Evolutionary conservation across 495 filamentous ascomycete species (phyloP), one percentile per base, ranked within the genome.

Genomic region (Umbilicaria muhlenbergii): DNA sequence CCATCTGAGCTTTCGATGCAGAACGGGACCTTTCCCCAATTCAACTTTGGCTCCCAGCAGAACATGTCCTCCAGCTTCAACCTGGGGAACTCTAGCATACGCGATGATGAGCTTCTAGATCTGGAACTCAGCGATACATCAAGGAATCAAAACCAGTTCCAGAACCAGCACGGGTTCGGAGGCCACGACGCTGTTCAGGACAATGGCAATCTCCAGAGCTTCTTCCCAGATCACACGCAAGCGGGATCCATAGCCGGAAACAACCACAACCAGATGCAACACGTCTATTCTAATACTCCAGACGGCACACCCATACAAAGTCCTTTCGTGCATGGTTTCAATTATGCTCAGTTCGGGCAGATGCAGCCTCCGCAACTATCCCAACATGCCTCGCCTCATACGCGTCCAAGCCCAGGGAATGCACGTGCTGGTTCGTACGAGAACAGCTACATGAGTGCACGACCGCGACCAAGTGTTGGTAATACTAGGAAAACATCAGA

Each of bases 261-360:
- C 44, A 66, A 69, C 43, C 67, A 64, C 15, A 62, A 57, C 42
- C 72, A 78, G 28, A 73, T 82, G 55, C 81, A 78, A 24, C 77
- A 83, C 31, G 66, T 79, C 43, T 94, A 77, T 58, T 93, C 87
- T 21, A 80, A 80, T 51, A 93, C 86, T 3, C 87, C 86, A 7
- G 87, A 94, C 38, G 83, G 83, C 17, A 78, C 81, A 37, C 86
- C 86, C 4, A 87, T 92, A 47, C 79, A 85, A 51, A 92, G 85
- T 53, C 87, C 87, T 0, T 94, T 87, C 50, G 70, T 80, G 19
- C 74, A 84, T 39, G 64, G 61, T 46, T 89, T 86, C 62, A 74
- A 77, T 55, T 81, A 80, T 44, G 68, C 73, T 11, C 81, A 84
- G 48, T 85, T 80, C 55, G 69, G 71, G 21, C 67, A 67, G 34